Evolutionary conservation across 2,329 filamentous ascomycete species (phyloP), one percentile per base, ranked within the genome.

Genomic region (Coniochaeta sp.): DNA sequence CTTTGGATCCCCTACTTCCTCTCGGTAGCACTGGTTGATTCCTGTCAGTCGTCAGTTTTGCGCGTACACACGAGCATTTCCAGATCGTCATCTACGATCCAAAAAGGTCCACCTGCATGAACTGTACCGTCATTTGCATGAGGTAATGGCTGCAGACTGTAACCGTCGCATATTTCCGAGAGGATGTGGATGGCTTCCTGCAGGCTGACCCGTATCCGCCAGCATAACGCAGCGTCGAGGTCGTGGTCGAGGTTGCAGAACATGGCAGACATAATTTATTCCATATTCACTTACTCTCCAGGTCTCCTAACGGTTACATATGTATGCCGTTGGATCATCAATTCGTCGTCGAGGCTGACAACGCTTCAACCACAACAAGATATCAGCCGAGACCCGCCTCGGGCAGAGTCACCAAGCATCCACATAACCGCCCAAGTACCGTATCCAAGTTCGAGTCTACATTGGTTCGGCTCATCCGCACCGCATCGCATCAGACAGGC

Each of bases 91-190:
- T 28, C 24, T 24, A 30, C 16, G 24, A 52, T 28, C 47, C 42
- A 3, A 30, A 52, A 52, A 52, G 24, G 47, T 52, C 47, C 26
- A 52, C 47, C 47, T 30, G 47, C 47, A 52, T 52, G 47, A 52
- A 52, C 22, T 30, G 22, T 52, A 28, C 47, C 47, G 47, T 52
- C 17, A n/a, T 16, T 36, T 55, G 30, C 54, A 38, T 36, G 10
- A 30, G 54, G 54, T 55, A 55, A 55, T 55, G 32, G 6, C 32
- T 34, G 54, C 34, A 55, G 54, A 38, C 54, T 55, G 54, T 38
- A 55, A 55, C 54, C 54, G 54, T 38, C 30, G 54, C 54, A 55
- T 55, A 38, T 55, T 55, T 55, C 34, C 54, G 54, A 55, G 30
- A 30, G 30, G 47, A 24, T 52, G 47, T 52, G 47, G 22, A 30